Evolutionary conservation across 179 eudicot genomes (phyloP).

Genomic region (Silene noctiflora): DNA sequence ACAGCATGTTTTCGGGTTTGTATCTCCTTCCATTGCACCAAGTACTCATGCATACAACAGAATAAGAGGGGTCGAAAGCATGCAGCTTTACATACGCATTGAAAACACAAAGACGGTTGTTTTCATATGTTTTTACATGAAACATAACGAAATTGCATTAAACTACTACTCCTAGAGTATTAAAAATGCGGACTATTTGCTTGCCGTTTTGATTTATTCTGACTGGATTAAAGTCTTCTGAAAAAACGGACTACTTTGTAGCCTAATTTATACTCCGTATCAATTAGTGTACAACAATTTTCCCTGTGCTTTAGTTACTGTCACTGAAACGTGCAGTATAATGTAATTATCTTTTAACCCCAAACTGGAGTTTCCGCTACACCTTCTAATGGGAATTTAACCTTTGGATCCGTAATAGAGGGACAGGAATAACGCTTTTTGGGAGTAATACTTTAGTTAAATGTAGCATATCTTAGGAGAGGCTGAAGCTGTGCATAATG

Average conservation of each 20-base stretch:
- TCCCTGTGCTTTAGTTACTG: background rate
- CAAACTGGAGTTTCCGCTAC: background rate
- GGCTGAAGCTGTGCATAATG: background rate
- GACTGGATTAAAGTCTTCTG: no score
- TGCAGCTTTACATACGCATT: background rate
- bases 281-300: background rate
- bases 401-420: background rate
- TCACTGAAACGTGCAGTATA: background rate
- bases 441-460: background rate
- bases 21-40: background rate
- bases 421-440: background rate
- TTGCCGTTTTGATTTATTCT: no score
- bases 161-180: no score
- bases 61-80: background rate
- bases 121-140: no score
- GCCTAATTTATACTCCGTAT: no score
- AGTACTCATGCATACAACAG: background rate
- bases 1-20: background rate
- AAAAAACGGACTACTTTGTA: no score
- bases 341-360: no score
- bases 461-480: background rate
- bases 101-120: background rate
- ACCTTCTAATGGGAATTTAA: no score
- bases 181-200: no score
- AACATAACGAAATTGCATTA: no score